These are phyloP conservation scores for Porphyra umbilicalis DNA, from an alignment of 31 red algal genomes.

Conservation along the genomic window DNA sequence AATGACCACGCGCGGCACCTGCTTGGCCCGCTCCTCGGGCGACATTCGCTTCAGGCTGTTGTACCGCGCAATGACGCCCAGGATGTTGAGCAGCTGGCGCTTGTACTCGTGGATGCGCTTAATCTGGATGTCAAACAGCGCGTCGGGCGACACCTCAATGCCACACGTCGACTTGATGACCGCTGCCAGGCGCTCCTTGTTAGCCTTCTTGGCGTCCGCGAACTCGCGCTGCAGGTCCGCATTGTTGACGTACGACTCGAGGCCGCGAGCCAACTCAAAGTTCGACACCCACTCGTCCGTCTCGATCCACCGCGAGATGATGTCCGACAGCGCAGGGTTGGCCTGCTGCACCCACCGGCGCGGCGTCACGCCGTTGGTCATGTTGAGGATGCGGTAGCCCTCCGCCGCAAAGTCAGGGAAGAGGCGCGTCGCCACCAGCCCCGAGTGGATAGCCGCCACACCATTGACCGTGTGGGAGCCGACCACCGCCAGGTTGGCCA, in stretches of 20 bases:
- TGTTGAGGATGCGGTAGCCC: slow-evolving; percentile 77
- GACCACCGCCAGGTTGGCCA: slow-evolving; percentile 96
- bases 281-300: slow-evolving; percentile 96
- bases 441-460: slow-evolving; percentile 91
- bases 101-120: slow-evolving; percentile 99
- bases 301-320: slow-evolving; percentile 95
- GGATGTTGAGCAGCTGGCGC: slow-evolving; percentile 97
- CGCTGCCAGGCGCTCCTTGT: slow-evolving; percentile 88
- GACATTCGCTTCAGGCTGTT: slow-evolving; percentile 79
- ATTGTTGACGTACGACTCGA: slow-evolving; percentile 89
- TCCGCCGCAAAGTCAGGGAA: slow-evolving; percentile 91
- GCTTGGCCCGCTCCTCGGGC: slow-evolving; percentile 41
- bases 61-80: slow-evolving; percentile 94
- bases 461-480: slow-evolving; percentile 96
- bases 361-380: slow-evolving; percentile 99
- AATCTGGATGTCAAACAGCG: slow-evolving; percentile 98
- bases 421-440: slow-evolving; percentile 65
- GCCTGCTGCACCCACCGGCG: slow-evolving; percentile 91
- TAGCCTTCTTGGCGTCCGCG: slow-evolving; percentile 73
- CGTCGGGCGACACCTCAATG: slow-evolving; percentile 65
- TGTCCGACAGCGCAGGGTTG: slow-evolving; percentile 75
- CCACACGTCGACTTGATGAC: slow-evolving; percentile 60
- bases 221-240: slow-evolving; percentile 92
- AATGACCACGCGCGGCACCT: slow-evolving; percentile 87
- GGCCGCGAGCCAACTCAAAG: slow-evolving; percentile 38